Evolutionary conservation across 352 stramenopile species (phyloP).

Genomic region (Globisporangium echinulatum): DNA sequence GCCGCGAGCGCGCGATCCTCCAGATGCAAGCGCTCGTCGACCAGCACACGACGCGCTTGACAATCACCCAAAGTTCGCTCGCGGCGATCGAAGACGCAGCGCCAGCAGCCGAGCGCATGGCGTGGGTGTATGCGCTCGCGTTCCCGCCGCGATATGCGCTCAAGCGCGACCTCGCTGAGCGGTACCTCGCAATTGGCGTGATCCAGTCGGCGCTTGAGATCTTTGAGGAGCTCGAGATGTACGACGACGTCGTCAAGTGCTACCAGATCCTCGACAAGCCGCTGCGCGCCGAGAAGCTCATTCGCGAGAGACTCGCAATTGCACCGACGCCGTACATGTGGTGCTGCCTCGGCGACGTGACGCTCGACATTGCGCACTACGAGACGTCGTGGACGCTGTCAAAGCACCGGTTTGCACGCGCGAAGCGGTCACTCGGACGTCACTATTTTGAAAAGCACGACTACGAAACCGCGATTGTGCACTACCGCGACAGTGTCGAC

Average conservation of each 20-base stretch:
- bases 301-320: constrained; percentile 80
- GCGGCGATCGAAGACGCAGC: constrained; percentile 87
- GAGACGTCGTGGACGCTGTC: constrained; percentile 90
- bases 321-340: constrained; percentile 90
- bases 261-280: constrained; percentile 91
- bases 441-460: constrained; percentile 88
- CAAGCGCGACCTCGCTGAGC: constrained; percentile 89
- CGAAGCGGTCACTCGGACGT: constrained; percentile 88
- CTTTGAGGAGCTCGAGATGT: constrained; percentile 93
- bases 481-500: constrained; percentile 81
- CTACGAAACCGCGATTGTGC: constrained; percentile 54
- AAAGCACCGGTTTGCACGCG: constrained; percentile 86
- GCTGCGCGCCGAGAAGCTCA: constrained; percentile 86
- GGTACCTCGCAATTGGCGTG: constrained; percentile 90
- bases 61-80: constrained; percentile 84
- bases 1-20: constrained; percentile 90
- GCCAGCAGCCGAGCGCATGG: constrained; percentile 85
- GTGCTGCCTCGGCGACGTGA: constrained; percentile 91
- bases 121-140: constrained; percentile 89
- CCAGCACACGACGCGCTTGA: constrained; percentile 92
- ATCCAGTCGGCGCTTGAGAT: constrained; percentile 88
- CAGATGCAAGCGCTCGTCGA: constrained; percentile 96
- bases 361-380: constrained; percentile 85
- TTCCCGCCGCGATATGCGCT: constrained; percentile 93
- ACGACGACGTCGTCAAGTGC: constrained; percentile 95